Evolutionary conservation across 768 basidiomycete species (phyloP).

Genomic region (Scleroderma bovista): DNA sequence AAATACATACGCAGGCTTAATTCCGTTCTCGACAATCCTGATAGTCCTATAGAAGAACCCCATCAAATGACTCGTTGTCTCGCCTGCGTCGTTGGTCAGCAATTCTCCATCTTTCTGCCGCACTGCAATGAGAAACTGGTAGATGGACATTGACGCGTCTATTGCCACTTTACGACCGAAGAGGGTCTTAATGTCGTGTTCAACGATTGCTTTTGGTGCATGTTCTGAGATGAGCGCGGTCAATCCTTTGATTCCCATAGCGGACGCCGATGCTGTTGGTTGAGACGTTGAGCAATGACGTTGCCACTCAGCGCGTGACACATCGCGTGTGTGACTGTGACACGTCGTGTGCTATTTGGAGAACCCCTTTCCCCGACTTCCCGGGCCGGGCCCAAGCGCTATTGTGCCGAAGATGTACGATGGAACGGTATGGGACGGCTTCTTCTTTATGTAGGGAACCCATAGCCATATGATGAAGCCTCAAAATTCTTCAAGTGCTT

Average conservation of each 20-base stretch:
- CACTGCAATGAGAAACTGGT: constrained; percentile 97
- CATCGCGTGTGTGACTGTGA: background rate
- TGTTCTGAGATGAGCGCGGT: constrained; percentile 86
- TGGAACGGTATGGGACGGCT: constrained; percentile 15
- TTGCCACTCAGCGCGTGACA: background rate
- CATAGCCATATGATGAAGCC: constrained; percentile 6
- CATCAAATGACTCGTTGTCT: constrained; percentile 98
- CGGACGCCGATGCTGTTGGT: background rate
- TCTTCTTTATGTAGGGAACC: constrained; percentile 12
- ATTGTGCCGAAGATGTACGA: constrained; percentile 4
- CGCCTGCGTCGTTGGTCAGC: constrained; percentile 95
- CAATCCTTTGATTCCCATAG: constrained; percentile 94
- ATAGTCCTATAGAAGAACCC: constrained; percentile 98
- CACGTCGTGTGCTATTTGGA: too few species aligned
- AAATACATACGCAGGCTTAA: constrained; percentile 97
- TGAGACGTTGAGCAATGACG: background rate
- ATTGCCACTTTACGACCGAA: constrained; percentile 98
- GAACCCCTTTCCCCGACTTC: too few species aligned
- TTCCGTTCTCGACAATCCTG: constrained; percentile 96
- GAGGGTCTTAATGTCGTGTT: constrained; percentile 94
- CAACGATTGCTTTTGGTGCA: constrained; percentile 80
- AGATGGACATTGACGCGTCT: constrained; percentile 96
- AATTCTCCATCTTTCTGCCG: constrained; percentile 94
- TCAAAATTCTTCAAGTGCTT: constrained; percentile 1
- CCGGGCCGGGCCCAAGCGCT: too few species aligned